Base-by-base conservation (phyloP, 176 grass and related monocot species). In the Stipa capillata region DNA sequence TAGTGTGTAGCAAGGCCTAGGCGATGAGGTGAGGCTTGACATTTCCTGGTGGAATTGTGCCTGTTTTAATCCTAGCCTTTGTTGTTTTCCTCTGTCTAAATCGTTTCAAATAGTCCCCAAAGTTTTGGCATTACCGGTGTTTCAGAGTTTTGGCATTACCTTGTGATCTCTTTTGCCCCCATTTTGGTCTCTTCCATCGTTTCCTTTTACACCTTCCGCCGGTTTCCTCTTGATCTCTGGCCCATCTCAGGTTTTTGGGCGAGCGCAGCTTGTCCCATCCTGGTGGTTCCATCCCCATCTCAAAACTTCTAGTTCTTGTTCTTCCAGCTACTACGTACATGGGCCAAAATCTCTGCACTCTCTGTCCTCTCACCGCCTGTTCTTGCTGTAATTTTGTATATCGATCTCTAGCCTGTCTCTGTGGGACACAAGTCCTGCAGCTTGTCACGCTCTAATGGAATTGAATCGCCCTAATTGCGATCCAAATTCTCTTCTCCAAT, bases 201-300 rank as follows among this genome's bases (percentile, higher is more conserved):
- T 39, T 64, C 39, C 68, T 51, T 63, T 61, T 67, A 12, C 24
- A 3, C 20, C 2, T 81, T 15, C 40, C 9, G 42, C 20, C 60
- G 55, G 43, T 47, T 73, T 79, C 59, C 34, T 32, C 58, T 68
- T 73, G 58, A 74, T 88, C 59, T 79, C 74, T 29, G 43, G 25
- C 1, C 7, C 17, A 11, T 57, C 47, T 34, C 23, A 57, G 53
- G 68, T 48, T 28, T 15, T 58, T 15, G 70, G 16, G 0, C 3
- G 7, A 44, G 87, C 47, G 43, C 56, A 28, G 25, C 82, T 64
- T 89, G 87, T 85, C 78, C 77, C 64, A 31, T 77, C 56, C 72
- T 10, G 14, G 62, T 85, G 82, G 45, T 70, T 80, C 45, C 63
- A 52, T 69, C 31, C 77, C 34, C 21, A 16, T n/a, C 47, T 71